Base-by-base conservation (phyloP, 2,329 filamentous ascomycete species). In the Cladosporium sp. region DNA sequence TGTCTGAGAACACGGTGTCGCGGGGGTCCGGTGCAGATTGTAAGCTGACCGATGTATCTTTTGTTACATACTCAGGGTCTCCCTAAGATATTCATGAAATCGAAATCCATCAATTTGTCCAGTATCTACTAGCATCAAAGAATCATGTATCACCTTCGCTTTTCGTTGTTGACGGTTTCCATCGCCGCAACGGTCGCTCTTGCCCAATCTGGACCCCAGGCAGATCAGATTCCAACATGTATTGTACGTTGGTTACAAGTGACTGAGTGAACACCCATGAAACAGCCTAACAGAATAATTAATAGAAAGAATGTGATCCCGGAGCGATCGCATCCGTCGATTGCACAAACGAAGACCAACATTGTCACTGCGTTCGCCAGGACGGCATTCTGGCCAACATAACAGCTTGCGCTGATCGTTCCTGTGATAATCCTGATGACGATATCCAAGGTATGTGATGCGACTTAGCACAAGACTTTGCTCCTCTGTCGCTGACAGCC, bases 291-390 rank as follows among this genome's bases (percentile, higher is more conserved):
- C 1, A 30, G 3, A n/a, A 14, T 14, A n/a, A 49, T 12, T 9
- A 30, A 30, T 22, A 66, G 64, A 62, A 60, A 61, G 50, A 22
- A 36, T 66, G 64, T 34, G 63, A 66, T 42, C 64, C 61, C 19
- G 57, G 63, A 6, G 64, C 64, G 30, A 66, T 64, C 19, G 60
- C 57, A 14, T 66, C 59, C 17, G 64, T 66, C 15, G 62, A 62
- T 36, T 66, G 64, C 59, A 61, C 60, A 1, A 66, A 66, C 37
- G 55, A 63, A 20, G 63, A 66, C 42, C 63, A 64, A 40, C 61
- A 62, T 40, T 66, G 64, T 47, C 61, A 63, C 51, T 66, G 64
- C 50, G 49, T 63, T 12, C 60, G 61, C 4, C 64, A 66, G 34
- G 47, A 43, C 11, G 63, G 63, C 25, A 63, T 66, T 36, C 8